Conservation (phyloP, 192 early-diverging fungal species). For the Chytriomyces confervae region DNA sequence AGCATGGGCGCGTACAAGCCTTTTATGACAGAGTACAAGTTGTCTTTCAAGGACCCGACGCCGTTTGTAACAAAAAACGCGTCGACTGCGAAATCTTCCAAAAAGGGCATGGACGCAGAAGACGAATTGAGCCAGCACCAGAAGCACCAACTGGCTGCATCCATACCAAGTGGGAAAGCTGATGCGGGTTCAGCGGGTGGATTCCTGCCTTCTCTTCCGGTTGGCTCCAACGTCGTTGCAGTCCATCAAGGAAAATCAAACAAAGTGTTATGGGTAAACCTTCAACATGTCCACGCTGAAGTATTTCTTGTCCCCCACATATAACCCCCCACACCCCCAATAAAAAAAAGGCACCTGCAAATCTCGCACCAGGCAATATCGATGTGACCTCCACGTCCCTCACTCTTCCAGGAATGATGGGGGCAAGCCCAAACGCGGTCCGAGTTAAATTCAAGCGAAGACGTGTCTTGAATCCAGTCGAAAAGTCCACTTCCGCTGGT, state of each 20-base stretch:
- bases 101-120: neutral
- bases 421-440: neutral
- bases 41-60: conserved; percentile 42
- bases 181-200: neutral
- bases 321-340: neutral
- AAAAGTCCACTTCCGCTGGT: neutral
- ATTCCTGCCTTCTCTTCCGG: conserved; percentile 3
- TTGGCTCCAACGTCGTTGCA: conserved; percentile 6
- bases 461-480: conserved; percentile 24
- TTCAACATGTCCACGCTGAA: neutral
- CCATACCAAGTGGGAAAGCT: neutral
- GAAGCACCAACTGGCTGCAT: neutral
- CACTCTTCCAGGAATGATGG: conserved; percentile 35
- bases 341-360: too few species aligned
- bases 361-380: neutral
- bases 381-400: conserved; percentile 25
- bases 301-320: neutral
- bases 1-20: conserved; percentile 57
- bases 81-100: conserved; percentile 3
- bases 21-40: conserved; percentile 49
- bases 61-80: conserved; percentile 13
- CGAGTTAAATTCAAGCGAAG: conserved; percentile 4
- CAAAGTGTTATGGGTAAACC: conserved; percentile 14
- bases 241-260: conserved; percentile 1
- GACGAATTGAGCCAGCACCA: neutral